These are phyloP conservation scores for Pseudocercospora musae DNA, from an alignment of 2,329 filamentous ascomycete species.

Conservation along the genomic window DNA sequence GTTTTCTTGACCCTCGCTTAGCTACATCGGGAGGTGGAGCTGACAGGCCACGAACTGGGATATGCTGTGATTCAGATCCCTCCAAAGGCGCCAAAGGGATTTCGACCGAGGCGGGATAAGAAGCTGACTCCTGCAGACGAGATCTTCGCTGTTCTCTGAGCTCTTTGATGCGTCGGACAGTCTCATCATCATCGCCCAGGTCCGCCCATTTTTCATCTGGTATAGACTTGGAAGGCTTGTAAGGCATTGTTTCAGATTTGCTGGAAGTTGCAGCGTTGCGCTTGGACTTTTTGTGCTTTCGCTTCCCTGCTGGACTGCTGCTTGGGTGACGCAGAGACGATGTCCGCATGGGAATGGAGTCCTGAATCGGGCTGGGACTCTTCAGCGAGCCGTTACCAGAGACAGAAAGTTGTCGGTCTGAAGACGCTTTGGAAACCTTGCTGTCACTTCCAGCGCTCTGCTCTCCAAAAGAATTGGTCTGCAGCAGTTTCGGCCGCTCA, in stretches of 20 bases:
- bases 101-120: slow-evolving; percentile 7
- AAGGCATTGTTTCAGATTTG: slow-evolving; percentile 17
- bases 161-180: slow-evolving; percentile 58
- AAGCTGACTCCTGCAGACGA: slow-evolving; percentile 45
- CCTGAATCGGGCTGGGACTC: slow-evolving; percentile 29
- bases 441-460: slow-evolving; percentile 11
- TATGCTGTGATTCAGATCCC: slow-evolving; percentile 10
- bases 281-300: slow-evolving; percentile 29
- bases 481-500: slow-evolving; percentile 19
- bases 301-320: slow-evolving; percentile 29
- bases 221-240: slow-evolving; percentile 28
- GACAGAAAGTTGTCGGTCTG: slow-evolving; percentile 11
- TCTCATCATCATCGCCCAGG: slow-evolving; percentile 45
- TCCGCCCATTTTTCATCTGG: slow-evolving; percentile 35
- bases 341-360: slow-evolving; percentile 35
- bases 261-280: slow-evolving; percentile 16
- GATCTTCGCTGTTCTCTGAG: slow-evolving; percentile 56
- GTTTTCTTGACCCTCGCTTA: slow-evolving; percentile 14
- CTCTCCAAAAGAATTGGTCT: slow-evolving; percentile 2
- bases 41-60: slow-evolving; percentile 14
- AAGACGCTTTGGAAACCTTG: slow-evolving; percentile 7
- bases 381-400: slow-evolving; percentile 18
- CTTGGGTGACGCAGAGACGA: slow-evolving; percentile 37
- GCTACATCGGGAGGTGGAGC: slow-evolving; percentile 16
- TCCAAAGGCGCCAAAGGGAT: background rate